Evolutionary conservation across 441 rosid species (phyloP).

Genomic region (Eugenia klotzschiana): DNA sequence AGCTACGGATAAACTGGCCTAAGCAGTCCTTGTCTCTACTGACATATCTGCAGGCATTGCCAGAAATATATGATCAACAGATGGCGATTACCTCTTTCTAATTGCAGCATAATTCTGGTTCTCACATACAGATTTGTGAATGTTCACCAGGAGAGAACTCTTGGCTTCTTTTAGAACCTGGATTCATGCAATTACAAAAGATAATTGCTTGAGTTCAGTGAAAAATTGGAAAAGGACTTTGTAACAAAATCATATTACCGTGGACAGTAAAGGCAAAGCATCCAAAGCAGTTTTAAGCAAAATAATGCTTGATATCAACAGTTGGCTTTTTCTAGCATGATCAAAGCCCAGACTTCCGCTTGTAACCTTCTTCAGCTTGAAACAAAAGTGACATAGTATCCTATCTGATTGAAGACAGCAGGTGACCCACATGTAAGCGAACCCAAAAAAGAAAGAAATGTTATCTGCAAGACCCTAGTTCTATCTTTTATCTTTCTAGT

Average conservation of each 20-base stretch:
- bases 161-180: conserved; percentile 85
- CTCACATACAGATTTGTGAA: conserved; percentile 69
- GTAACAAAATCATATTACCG: conserved; percentile 29
- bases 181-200: conserved; percentile 9
- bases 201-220: not conserved
- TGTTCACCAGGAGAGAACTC: conserved; percentile 72
- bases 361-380: conserved; percentile 77
- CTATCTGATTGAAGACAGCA: conserved; percentile 46
- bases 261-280: conserved; percentile 74
- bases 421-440: conserved; percentile 3
- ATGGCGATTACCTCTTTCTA: conserved; percentile 49
- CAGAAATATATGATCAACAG: not conserved
- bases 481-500: not conserved
- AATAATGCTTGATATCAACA: conserved; percentile 79
- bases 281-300: conserved; percentile 92
- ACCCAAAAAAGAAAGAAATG: not conserved
- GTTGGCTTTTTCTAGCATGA: conserved; percentile 76
- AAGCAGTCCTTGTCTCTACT: not conserved
- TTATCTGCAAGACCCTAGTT: not conserved
- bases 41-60: not conserved
- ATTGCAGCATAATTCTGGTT: conserved; percentile 65
- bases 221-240: not conserved
- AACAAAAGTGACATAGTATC: conserved; percentile 96
- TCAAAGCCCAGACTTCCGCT: conserved; percentile 49
- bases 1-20: not conserved